Evolutionary conservation across 805 yeast species (phyloP), one percentile per base, ranked within the genome.

Genomic region (Metschnikowia peoriensis): DNA sequence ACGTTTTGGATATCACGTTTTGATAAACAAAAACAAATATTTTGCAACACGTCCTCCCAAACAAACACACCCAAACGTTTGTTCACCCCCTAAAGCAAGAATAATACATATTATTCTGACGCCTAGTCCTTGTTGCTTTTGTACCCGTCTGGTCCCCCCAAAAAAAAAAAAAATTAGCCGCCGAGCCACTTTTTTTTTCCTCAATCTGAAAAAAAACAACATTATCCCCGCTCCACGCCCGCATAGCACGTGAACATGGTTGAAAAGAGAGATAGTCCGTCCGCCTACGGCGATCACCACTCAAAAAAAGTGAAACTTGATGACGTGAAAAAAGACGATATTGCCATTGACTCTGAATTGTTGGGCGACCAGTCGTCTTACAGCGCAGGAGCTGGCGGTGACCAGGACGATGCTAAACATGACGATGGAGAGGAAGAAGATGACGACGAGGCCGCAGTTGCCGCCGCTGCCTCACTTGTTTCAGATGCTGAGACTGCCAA

Each of bases 261-360:
- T 22, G 53, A 48, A 52, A 59, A 59, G 44, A 58, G 63, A 54
- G 63, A 59, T 11, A 46, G 51, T 40, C 48, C 55, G 17, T 43
- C 53, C 37, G 43, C 50, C n/a, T 59, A 58, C 54, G 58, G 47
- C 38, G 55, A 52, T 34, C 54, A 50, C 17, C 54, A 50, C 32
- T 17, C 51, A 47, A 59, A 59, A 44, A 59, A 57, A 38, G 40
- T 48, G 27, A 58, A 58, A 46, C 53, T 48, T 28, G 60, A 50
- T 49, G 57, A 52, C 27, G 41, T 34, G 22, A 59, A 60, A 40
- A 57, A 59, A 35, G 60, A 60, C 6, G 63, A 60, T 46, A 59
- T 67, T 41, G 75, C 73, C 49, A 75, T 74, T 49, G 79, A 73
- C 60, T 69, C 75, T 37, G 79, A 73, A 56, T 66, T 75, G 55